Evolutionary conservation across 768 basidiomycete species (phyloP), one percentile per base, ranked within the genome.

Genomic region (Suillus tomentosus): DNA sequence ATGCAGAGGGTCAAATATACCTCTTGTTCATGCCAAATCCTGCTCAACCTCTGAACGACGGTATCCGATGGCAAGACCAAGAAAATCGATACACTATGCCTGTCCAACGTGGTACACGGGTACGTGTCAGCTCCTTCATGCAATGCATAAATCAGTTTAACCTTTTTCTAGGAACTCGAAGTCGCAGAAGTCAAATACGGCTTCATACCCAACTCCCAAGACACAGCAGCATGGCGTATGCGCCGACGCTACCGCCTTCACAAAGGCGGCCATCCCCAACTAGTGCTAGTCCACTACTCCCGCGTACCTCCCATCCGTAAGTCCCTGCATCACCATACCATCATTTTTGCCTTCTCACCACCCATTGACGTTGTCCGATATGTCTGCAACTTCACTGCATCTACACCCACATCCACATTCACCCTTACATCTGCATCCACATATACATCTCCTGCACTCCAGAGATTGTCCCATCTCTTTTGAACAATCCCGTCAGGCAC

Each of bases 251-350:
- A 84, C 72, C 87, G 92, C 43, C 80, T 95, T 43, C 65, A 77
- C 50, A 92, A 90, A 72, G 91, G 90, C 36, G 90, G 91, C 0
- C 85, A 91, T 69, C 83, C 87, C 0, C 84, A 86, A 61, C 82
- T 94, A n/a, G 80, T 88, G 19, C 84, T 94, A 6, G 84, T 92
- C 0, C 91, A 94, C 70, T 94, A 94, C 71, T 80, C 85, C 37
- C 85, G 90, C 68, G 89, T 88, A 5, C 86, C 82, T 13, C 66
- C 80, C 10, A 79, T 82, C 54, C 82, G 91, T 92, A 73, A 75
- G 90, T 83, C 69, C 61, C 50, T 62, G 31, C 63, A 50, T 39
- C n/a, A 57, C 19, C 43, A n/a, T 45, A 34, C 58, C 15, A 27
- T 51, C 14, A 27, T 17, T 15, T 14, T 17, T 9, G 8, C 24